Conservation (phyloP, 306 rosid species). For the Acmispon strigosus region DNA sequence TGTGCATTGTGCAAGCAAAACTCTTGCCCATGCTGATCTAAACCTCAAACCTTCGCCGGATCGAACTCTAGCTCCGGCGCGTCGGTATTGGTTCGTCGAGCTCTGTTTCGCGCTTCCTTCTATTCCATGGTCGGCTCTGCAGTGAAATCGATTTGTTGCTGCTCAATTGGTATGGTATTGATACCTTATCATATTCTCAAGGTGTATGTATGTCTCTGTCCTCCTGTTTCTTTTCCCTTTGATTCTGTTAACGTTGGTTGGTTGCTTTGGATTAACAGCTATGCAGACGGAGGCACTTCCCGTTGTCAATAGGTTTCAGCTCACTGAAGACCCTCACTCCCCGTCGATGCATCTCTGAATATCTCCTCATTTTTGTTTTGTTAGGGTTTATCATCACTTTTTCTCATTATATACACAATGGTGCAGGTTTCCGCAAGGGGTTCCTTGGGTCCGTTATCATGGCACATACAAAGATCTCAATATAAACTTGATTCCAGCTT, state of each 20-base stretch:
- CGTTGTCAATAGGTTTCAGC: slow-evolving; percentile 62
- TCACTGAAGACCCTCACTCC: slow-evolving; percentile 50
- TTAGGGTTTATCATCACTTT: too few species aligned
- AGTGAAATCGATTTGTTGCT: too few species aligned
- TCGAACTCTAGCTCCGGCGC: too few species aligned
- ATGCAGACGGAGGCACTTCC: slow-evolving; percentile 98
- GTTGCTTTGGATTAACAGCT: slow-evolving; percentile 55
- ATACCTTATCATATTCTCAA: too few species aligned
- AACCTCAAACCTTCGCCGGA: too few species aligned
- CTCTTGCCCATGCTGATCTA: too few species aligned
- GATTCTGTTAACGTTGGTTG: neutral
- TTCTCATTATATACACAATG: slow-evolving; percentile 18
- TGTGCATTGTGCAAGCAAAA: too few species aligned
- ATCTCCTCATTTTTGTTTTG: neutral
- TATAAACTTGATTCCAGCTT: slow-evolving; percentile 49
- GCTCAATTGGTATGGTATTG: too few species aligned
- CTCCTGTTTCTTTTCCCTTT: neutral
- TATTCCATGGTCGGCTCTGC: too few species aligned
- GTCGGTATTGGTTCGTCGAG: too few species aligned
- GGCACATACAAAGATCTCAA: slow-evolving; percentile 64
- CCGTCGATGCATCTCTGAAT: slow-evolving; percentile 38
- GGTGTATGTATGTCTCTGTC: too few species aligned
- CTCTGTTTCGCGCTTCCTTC: too few species aligned
- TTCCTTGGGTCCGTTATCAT: slow-evolving; percentile 75
- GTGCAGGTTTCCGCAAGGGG: slow-evolving; percentile 68